Conservation (phyloP, 2,329 filamentous ascomycete genomes). For the Fusarium nodosum region DNA sequence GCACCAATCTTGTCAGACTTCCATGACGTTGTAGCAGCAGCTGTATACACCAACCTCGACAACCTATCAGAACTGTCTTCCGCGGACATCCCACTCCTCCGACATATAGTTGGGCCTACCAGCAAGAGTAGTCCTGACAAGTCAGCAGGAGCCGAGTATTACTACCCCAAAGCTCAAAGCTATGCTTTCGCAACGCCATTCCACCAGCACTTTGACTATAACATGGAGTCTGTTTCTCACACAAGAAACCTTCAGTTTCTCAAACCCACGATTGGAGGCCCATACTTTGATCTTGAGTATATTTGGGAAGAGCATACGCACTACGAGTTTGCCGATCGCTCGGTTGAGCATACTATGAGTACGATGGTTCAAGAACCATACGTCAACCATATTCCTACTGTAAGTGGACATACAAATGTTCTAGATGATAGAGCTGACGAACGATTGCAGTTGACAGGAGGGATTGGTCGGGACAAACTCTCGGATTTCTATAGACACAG, state of each 20-base stretch:
- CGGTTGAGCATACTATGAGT: constrained; percentile 79
- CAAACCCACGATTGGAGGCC: constrained; percentile 73
- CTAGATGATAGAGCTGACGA: neutral
- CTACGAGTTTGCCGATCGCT: constrained; percentile 77
- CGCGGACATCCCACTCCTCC: constrained; percentile 25
- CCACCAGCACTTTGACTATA: constrained; percentile 63
- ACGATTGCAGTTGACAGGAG: constrained; percentile 68
- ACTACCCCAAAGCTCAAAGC: constrained; percentile 55
- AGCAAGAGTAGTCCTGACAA: neutral
- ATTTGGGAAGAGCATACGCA: constrained; percentile 85
- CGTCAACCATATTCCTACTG: constrained; percentile 81
- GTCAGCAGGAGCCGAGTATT: constrained; percentile 52
- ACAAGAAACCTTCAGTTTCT: constrained; percentile 75
- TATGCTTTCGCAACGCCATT: constrained; percentile 63
- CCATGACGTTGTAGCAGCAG: constrained; percentile 41
- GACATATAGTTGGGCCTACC: constrained; percentile 34
- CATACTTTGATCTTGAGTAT: constrained; percentile 78
- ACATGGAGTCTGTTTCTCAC: constrained; percentile 72
- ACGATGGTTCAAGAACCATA: constrained; percentile 86
- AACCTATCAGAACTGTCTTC: constrained; percentile 10
- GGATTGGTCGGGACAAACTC: constrained; percentile 73
- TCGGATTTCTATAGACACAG: constrained; percentile 78
- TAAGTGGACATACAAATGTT: constrained; percentile 50
- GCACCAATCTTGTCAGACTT: constrained; percentile 40
- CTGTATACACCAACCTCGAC: constrained; percentile 39